Percentiles rank a stretch among this genome's conserved stretches.
Conservation (phyloP, 768 basidiomycete species). For the Rhizopogon vinicolor region DNA sequence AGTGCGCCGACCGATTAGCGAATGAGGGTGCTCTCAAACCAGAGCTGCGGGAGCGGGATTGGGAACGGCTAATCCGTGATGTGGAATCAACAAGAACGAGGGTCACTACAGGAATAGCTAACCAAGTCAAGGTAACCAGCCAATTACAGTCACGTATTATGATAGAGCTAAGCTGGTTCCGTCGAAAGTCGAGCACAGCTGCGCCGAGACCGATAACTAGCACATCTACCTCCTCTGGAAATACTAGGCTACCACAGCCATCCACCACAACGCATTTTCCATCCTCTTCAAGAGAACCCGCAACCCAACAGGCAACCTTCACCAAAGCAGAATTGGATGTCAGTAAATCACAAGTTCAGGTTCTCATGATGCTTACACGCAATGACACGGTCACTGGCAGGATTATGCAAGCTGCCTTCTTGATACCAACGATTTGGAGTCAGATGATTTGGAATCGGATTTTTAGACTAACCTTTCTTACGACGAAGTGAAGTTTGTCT, state of each 20-base stretch:
- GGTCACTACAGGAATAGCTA: neutral
- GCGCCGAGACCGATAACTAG: neutral
- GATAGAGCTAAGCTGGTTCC: neutral
- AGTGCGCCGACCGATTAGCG: conserved; percentile 77
- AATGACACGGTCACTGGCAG: conserved; percentile 1
- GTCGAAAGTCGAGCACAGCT: neutral
- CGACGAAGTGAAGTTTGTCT: neutral
- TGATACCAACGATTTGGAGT: conserved; percentile 24
- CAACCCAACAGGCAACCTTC: neutral
- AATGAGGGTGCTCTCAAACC: conserved; percentile 47
- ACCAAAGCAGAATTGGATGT: conserved; percentile 20
- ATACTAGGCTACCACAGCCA: neutral
- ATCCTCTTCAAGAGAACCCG: neutral
- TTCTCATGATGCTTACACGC: neutral
- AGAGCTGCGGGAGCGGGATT: conserved; percentile 49
- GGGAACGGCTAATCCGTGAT: conserved; percentile 31
- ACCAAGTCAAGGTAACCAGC: neutral
- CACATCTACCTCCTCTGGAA: neutral
- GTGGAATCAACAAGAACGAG: neutral
- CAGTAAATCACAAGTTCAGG: neutral
- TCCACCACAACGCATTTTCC: neutral
- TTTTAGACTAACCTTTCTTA: conserved; percentile 12
- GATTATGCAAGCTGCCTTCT: conserved; percentile 34
- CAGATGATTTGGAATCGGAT: conserved; percentile 26
- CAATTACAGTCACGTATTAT: neutral